A percentile compares a stretch with the other conserved stretches of the same genome.
Evolutionary conservation across 352 stramenopile genomes (phyloP).

Genomic region (Globisporangium solare): DNA sequence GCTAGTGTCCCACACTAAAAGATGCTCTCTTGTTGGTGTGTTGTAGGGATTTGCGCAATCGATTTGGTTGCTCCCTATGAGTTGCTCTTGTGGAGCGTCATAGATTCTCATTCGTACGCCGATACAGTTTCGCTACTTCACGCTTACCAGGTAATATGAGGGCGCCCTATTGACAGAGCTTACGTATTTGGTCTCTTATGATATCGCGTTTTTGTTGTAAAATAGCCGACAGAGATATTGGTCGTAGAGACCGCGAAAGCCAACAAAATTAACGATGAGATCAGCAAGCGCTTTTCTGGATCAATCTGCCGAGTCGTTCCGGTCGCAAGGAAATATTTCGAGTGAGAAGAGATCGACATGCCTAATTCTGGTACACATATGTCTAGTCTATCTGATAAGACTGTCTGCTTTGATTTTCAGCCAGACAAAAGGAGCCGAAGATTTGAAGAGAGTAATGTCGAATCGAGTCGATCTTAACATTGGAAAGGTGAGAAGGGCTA

Average conservation of each 20-base stretch:
- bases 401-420: conserved; percentile 18
- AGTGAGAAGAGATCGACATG: conserved; percentile 26
- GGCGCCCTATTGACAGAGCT: too few relatives aligned
- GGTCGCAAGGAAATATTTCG: conserved; percentile 75
- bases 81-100: conserved; percentile 71
- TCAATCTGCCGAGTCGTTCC: conserved; percentile 59
- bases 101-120: conserved; percentile 72
- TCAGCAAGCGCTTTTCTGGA: conserved; percentile 47
- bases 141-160: conserved; percentile 46
- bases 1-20: too few relatives aligned
- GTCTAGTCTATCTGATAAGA: too few relatives aligned
- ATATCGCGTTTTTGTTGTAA: not conserved
- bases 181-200: too few relatives aligned
- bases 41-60: conserved; percentile 58
- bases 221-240: conserved; percentile 68
- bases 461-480: conserved; percentile 85
- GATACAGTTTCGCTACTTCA: conserved; percentile 67
- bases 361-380: too few relatives aligned
- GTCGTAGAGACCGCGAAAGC: conserved; percentile 58
- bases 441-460: conserved; percentile 76
- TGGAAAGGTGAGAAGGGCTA: conserved; percentile 33
- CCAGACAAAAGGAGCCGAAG: conserved; percentile 79
- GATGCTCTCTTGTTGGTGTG: not conserved
- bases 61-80: conserved; percentile 69
- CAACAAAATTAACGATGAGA: conserved; percentile 66